A percentile compares a stretch with the other conserved stretches of the same genome.
Conservation (phyloP, 2,329 filamentous ascomycete species). For the Fusarium sp. region DNA sequence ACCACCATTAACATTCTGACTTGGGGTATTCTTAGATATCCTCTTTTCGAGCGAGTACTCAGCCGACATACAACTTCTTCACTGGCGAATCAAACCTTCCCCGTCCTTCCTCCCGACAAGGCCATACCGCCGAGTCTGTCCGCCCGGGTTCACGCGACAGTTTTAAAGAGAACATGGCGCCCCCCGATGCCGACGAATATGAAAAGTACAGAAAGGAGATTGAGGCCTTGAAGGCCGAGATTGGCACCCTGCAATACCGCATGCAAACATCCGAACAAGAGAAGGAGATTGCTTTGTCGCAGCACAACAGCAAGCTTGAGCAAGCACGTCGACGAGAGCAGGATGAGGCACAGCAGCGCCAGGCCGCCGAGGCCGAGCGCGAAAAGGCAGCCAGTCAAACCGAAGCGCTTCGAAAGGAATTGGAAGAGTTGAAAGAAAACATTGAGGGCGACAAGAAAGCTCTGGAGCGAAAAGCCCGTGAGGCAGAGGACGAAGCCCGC, state of each 20-base stretch:
- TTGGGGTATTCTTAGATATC: conserved; percentile 50
- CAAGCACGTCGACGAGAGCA: conserved; percentile 85
- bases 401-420: conserved; percentile 63
- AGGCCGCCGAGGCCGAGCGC: conserved; percentile 68
- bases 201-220: conserved; percentile 67
- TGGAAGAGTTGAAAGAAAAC: conserved; percentile 63
- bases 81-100: conserved; percentile 60
- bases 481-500: conserved; percentile 78
- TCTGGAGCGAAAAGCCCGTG: conserved; percentile 75
- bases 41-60: conserved; percentile 60
- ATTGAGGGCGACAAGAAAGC: conserved; percentile 70
- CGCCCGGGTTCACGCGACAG: conserved; percentile 66
- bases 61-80: conserved; percentile 70
- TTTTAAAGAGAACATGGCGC: conserved; percentile 70
- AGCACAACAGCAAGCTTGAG: conserved; percentile 85
- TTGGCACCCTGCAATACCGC: conserved; percentile 89
- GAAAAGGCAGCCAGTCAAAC: conserved; percentile 62
- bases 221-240: conserved; percentile 88
- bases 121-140: conserved; percentile 53
- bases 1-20: conserved; percentile 5
- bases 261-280: conserved; percentile 90
- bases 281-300: conserved; percentile 80
- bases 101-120: conserved; percentile 56
- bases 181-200: conserved; percentile 68
- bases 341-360: conserved; percentile 79